These are phyloP conservation scores for Colletotrichum sp. DNA, from an alignment of 2,329 filamentous ascomycete genomes.

Conservation along the genomic window DNA sequence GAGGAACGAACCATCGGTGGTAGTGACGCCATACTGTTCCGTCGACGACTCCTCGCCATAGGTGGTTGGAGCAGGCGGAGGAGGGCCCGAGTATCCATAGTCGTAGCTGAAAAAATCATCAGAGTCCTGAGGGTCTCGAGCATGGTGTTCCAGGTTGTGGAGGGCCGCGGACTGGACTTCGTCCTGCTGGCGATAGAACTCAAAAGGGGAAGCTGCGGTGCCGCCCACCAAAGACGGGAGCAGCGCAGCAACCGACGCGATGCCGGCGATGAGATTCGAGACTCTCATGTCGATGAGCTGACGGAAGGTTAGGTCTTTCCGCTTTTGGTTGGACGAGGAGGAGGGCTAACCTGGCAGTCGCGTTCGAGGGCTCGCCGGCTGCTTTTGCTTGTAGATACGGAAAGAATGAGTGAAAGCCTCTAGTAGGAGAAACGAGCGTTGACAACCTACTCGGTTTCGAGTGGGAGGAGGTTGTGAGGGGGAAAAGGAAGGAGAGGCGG, in stretches of 20 bases:
- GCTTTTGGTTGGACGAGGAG: neutral
- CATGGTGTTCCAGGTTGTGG: neutral
- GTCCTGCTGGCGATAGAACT: neutral
- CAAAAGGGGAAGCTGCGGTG: neutral
- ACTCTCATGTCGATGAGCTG: slow-evolving; percentile 37
- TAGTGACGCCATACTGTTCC: neutral
- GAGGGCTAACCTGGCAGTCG: neutral
- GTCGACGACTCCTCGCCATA: slow-evolving; percentile 6
- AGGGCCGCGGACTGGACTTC: neutral
- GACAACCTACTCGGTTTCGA: neutral
- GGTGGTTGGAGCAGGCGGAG: neutral
- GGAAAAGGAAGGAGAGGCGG: neutral
- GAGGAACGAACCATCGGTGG: neutral
- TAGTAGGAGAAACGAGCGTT: neutral
- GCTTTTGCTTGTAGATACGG: neutral
- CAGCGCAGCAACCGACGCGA: slow-evolving; percentile 37
- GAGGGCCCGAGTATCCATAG: slow-evolving; percentile 13
- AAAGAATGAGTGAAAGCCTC: neutral
- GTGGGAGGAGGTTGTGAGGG: neutral
- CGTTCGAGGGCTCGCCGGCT: neutral
- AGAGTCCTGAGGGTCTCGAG: neutral
- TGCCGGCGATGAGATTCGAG: slow-evolving; percentile 32
- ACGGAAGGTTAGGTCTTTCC: neutral
- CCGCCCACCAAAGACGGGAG: slow-evolving; percentile 26
- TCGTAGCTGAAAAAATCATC: slow-evolving; percentile 10